Evolutionary conservation across 176 grass and related monocot genomes (phyloP).

Genomic region (Areca catechu): DNA sequence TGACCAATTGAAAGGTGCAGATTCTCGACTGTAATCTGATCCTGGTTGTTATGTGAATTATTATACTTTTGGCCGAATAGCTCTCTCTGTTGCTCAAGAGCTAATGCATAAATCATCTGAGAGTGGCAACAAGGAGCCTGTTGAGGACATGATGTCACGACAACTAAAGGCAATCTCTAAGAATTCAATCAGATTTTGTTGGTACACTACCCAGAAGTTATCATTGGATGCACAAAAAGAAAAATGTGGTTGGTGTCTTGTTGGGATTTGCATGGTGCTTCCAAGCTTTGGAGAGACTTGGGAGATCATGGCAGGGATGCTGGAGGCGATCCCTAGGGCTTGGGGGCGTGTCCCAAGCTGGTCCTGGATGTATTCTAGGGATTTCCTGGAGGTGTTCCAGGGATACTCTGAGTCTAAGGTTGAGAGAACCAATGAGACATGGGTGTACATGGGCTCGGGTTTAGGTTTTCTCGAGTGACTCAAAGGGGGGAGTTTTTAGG

Average conservation of each 20-base stretch:
- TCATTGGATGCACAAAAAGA: constrained; percentile 64
- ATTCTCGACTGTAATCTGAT: constrained; percentile 29
- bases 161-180: constrained; percentile 66
- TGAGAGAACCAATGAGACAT: too few relatives aligned
- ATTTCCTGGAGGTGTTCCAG: too few relatives aligned
- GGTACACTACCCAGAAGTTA: constrained; percentile 48
- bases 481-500: too few relatives aligned
- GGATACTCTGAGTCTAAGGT: too few relatives aligned
- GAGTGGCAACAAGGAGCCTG: constrained; percentile 38
- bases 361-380: too few relatives aligned
- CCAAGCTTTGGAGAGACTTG: too few relatives aligned
- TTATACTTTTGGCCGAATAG: constrained; percentile 90
- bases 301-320: too few relatives aligned
- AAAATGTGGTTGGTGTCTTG: constrained; percentile 97
- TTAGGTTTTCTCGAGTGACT: too few relatives aligned
- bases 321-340: too few relatives aligned
- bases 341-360: too few relatives aligned
- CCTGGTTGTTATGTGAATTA: constrained; percentile 55
- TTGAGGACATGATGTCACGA: constrained; percentile 34
- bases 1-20: constrained; percentile 28
- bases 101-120: constrained; percentile 51
- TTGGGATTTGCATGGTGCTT: too few relatives aligned
- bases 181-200: constrained; percentile 56
- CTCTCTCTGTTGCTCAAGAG: constrained; percentile 66
- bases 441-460: too few relatives aligned